Base-by-base conservation (phyloP, 257 asterid species). In the Ajuga chamaepitys region DNA sequence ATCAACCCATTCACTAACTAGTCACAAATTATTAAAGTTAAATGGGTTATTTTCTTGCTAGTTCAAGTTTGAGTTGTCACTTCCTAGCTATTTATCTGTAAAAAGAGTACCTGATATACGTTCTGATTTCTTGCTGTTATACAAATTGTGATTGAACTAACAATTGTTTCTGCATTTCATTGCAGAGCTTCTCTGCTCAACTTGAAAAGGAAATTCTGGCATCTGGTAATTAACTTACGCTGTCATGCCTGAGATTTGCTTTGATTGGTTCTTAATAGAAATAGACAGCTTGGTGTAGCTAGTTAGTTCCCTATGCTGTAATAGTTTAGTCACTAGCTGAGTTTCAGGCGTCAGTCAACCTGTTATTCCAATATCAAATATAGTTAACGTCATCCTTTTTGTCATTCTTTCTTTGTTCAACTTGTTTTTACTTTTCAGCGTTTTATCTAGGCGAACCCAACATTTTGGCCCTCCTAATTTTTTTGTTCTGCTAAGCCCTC, bases 141-240 rank as follows among this genome's bases (percentile, higher is more conserved):
- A 17, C 45, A 54, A 28, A 51, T 26, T 64, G 16, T 65, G 38
- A 32, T 20, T 59, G 53, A 25, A 28, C 55, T 70, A 24, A 64
- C 64, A 66, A 57, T 38, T 58, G 40, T 53, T 18, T 56, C 41
- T 71, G 54, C 67, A 35, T 56, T 61, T 71, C 44, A 18, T 71
- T 82, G 34, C 89, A 91, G 96, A 84, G 75, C 71, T 91, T 87
- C 81, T 84, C 95, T 54, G 97, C 86, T 68, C 95, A 91, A 82
- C 88, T 88, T 67, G 97, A 91, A 81, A 91, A 80, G 67, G 97
- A 91, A 53, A 84, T 85, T 72, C 84, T 91, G 82, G 80, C 86
- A 55, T 91, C 97, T 70, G 97, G 97, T 91, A 86, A 75, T 50
- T 73, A 73, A 25, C 54, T 62, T 70, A 42, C 56, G 26, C 71